These are phyloP conservation scores for Pyrus betulifolia DNA, from an alignment of 306 rosid genomes.

Conservation along the genomic window DNA sequence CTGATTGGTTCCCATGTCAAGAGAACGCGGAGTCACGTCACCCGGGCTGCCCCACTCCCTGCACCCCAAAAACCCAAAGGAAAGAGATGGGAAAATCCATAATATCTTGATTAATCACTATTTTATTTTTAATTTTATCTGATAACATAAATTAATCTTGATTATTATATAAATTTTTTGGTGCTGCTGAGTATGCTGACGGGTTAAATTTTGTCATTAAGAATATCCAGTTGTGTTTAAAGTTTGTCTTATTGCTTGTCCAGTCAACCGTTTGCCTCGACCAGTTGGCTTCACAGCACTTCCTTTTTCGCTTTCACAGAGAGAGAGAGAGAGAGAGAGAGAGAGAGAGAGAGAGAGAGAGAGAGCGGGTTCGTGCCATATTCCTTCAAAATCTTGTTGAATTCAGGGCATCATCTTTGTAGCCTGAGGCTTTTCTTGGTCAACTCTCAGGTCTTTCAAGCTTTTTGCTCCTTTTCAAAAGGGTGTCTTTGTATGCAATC, in stretches of 20 bases:
- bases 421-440: not conserved
- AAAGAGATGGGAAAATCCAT: too few relatives aligned
- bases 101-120: too few relatives aligned
- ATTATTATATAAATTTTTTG: not conserved
- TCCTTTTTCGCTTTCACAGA: not conserved
- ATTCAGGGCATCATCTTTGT: not conserved
- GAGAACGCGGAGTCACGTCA: too few relatives aligned
- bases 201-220: not conserved
- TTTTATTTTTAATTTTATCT: too few relatives aligned
- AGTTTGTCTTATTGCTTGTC: not conserved
- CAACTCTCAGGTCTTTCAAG: constrained; percentile 5
- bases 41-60: too few relatives aligned
- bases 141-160: not conserved
- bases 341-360: too few relatives aligned
- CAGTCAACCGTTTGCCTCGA: constrained; percentile 7
- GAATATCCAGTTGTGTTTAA: not conserved
- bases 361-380: not conserved
- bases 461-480: constrained; percentile 2
- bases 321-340: too few relatives aligned
- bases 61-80: too few relatives aligned
- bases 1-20: too few relatives aligned
- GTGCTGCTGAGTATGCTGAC: not conserved
- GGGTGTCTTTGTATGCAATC: constrained; percentile 7
- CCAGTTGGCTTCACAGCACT: not conserved
- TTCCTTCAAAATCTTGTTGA: not conserved